Evolutionary conservation across 2,329 filamentous ascomycete genomes (phyloP), one percentile per base, ranked within the genome.

Genomic region (Didymella arachidicola): DNA sequence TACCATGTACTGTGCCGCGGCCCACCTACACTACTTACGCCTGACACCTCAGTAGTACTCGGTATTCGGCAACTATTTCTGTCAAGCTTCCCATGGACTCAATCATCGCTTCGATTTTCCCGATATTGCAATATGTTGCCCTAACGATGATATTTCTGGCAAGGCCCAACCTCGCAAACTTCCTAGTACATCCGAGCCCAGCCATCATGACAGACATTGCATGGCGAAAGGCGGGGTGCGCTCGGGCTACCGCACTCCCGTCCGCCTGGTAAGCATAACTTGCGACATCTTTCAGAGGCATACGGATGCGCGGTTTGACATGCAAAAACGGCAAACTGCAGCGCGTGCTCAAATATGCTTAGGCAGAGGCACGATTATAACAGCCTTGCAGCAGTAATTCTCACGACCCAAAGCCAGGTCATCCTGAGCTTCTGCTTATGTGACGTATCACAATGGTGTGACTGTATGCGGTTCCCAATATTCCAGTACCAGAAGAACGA

Each of bases 201-300:
- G 25, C 27, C 14, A 18, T 41, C 29, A 11, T 18, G 34, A 18
- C 39, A 19, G 25, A 45, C 38, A 18, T 49, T 14, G 18, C 26
- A 45, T 53, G 30, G 39, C 34, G 25, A 59, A 59, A 59, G 56
- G 56, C 51, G 51, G 57, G 57, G 51, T 18, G 46, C 22, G 57
- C 51, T 55, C 18, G 46, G 57, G 43, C 52, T 55, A 44, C 52
- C 51, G 51, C 46, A 43, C 29, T 52, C 57, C 57, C 47, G 57
- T 52, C 34, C 41, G 22, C 36, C 51, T 51, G 57, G 57, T 56
- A 51, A 42, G 42, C 47, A 60, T 60, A 30, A 44, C 56, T 52
- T 51, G 30, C 14, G 16, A 25, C 50, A 32, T n/a, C n/a, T 18
- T 42, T n/a, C 4, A 22, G 22, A 7, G 19, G 48, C 44, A 32